A percentile compares a stretch with the other conserved stretches of the same genome.
Conservation (phyloP, 768 basidiomycete species). For the Favolaschia claudopus region DNA sequence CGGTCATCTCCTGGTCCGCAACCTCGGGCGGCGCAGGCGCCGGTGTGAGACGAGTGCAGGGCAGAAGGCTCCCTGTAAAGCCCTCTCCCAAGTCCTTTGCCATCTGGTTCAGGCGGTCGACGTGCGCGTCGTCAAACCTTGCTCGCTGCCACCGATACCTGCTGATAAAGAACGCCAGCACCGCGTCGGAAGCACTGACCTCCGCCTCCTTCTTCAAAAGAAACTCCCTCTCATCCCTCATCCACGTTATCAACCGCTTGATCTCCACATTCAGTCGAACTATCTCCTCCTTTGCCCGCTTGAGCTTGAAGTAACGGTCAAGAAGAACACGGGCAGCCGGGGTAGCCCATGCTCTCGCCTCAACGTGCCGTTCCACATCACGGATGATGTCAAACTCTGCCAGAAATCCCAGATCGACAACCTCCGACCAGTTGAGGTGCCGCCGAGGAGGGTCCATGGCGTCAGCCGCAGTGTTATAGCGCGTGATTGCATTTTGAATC, state of each 20-base stretch:
- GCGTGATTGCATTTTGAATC: not conserved
- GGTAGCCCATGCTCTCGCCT: not conserved
- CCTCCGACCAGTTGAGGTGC: not conserved
- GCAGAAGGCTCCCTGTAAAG: too few relatives aligned
- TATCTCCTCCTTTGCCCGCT: not conserved
- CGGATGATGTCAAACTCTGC: not conserved
- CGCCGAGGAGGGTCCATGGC: not conserved
- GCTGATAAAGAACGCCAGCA: not conserved
- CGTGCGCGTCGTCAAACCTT: not conserved
- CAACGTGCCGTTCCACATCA: not conserved
- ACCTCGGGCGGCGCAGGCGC: too few relatives aligned
- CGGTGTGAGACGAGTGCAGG: too few relatives aligned
- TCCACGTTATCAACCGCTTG: not conserved
- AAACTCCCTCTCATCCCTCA: constrained; percentile 5
- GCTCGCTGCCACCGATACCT: not conserved
- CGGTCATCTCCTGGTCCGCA: too few relatives aligned
- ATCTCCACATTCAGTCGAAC: not conserved
- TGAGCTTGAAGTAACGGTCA: not conserved
- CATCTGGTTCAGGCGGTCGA: too few relatives aligned
- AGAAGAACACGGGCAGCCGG: not conserved
- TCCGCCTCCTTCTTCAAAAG: constrained; percentile 4
- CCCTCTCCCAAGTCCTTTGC: too few relatives aligned
- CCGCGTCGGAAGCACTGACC: not conserved
- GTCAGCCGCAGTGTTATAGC: not conserved
- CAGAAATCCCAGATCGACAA: not conserved